phyloP scores from a whole-genome alignment of 2,329 filamentous ascomycete species.

The Massarina eburnea region DNA sequence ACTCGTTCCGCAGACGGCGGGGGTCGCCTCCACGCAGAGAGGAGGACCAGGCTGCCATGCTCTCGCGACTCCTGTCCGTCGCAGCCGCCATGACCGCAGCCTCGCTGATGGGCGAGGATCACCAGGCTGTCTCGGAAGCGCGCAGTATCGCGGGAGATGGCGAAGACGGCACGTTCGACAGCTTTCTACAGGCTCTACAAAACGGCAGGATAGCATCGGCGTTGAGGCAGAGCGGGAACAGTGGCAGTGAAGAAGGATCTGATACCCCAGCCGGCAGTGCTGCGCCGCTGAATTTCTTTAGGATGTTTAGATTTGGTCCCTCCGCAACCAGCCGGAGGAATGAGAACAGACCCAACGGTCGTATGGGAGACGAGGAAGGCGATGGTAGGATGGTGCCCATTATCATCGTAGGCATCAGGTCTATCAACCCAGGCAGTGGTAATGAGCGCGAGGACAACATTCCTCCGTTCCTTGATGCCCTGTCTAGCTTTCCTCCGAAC shows the following conservation, averaged over 20 bases:
- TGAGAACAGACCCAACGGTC: constrained; percentile 20
- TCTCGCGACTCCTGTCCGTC: constrained; percentile 63
- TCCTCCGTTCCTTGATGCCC: constrained; percentile 53
- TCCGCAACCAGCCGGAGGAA: constrained; percentile 33
- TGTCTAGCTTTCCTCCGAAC: constrained; percentile 52
- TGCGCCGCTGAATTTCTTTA: constrained; percentile 66
- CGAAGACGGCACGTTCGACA: constrained; percentile 64
- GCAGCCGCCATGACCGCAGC: constrained; percentile 66
- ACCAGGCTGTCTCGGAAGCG: constrained; percentile 57
- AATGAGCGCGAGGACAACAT: constrained; percentile 48
- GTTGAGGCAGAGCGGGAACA: constrained; percentile 50
- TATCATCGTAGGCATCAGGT: constrained; percentile 69
- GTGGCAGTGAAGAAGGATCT: constrained; percentile 41
- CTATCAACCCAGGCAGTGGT: constrained; percentile 58
- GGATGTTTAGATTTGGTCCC: constrained; percentile 68
- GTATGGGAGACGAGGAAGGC: constrained; percentile 39
- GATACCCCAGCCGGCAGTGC: constrained; percentile 44
- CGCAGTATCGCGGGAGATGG: constrained; percentile 57
- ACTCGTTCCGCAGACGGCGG: constrained; percentile 53
- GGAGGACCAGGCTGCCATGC: constrained; percentile 63
- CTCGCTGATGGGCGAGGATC: constrained; percentile 63
- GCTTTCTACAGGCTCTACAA: constrained; percentile 64
- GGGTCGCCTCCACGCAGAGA: constrained; percentile 53
- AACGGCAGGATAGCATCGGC: constrained; percentile 61
- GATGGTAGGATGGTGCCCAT: constrained; percentile 65